Percentiles rank a stretch among this genome's conserved stretches.
Conservation (phyloP, 257 asterid species). For the Lycium ferocissimum region DNA sequence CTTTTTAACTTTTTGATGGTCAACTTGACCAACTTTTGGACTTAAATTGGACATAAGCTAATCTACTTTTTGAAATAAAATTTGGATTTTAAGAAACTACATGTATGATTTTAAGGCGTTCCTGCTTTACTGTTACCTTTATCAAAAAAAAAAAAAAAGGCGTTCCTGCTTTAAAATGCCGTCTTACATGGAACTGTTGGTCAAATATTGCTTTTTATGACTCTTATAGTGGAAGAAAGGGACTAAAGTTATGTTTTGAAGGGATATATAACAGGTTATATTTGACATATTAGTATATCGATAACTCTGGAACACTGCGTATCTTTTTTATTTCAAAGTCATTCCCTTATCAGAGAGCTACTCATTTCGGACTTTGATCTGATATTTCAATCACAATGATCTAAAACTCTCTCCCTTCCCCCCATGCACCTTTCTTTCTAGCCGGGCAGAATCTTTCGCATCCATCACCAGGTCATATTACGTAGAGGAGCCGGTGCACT, state of each 20-base stretch:
- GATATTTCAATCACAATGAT: background rate
- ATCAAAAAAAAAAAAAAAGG: too few species aligned
- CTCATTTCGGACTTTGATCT: background rate
- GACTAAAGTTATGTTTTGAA: background rate
- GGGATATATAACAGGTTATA: background rate
- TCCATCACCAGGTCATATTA: constrained; percentile 37
- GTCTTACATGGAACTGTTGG: background rate
- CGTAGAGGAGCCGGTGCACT: constrained; percentile 36
- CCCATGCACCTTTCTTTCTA: background rate
- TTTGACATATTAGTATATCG: background rate
- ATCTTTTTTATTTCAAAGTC: background rate
- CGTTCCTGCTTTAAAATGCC: background rate
- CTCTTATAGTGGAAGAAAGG: constrained; percentile 3
- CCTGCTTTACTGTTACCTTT: too few species aligned
- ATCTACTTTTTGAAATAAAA: background rate
- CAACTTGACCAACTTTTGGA: background rate
- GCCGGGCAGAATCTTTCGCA: constrained; percentile 35
- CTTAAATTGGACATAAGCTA: background rate
- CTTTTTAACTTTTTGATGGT: constrained; percentile 12
- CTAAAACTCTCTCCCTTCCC: background rate
- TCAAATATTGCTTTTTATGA: background rate
- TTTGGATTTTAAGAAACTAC: background rate
- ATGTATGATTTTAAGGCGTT: too few species aligned
- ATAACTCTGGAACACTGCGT: background rate
- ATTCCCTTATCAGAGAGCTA: background rate